Percentiles rank a stretch among this genome's conserved stretches.
Evolutionary conservation across 2,329 filamentous ascomycete species (phyloP).

Genomic region (Chaetomium sp.): DNA sequence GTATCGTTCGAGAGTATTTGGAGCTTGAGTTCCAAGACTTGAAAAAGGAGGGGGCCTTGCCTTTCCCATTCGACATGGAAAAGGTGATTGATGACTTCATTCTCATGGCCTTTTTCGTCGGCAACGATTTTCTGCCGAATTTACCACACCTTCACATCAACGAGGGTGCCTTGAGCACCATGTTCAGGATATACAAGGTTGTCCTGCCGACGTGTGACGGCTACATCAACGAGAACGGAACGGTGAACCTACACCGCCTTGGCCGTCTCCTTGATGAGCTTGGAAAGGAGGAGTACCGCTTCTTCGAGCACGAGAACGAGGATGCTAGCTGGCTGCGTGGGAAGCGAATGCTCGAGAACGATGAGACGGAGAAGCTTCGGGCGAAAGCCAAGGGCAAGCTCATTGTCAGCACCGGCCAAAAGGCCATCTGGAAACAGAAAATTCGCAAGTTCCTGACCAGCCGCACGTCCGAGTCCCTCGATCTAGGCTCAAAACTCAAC

Average conservation of each 20-base stretch:
- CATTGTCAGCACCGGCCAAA: slow-evolving; percentile 72
- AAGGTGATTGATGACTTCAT: slow-evolving; percentile 98
- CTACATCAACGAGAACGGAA: slow-evolving; percentile 93
- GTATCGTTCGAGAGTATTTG: slow-evolving; percentile 93
- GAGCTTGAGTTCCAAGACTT: slow-evolving; percentile 96
- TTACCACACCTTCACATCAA: slow-evolving; percentile 96
- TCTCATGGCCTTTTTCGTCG: slow-evolving; percentile 98
- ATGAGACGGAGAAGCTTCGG: slow-evolving; percentile 52
- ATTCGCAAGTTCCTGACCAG: slow-evolving; percentile 78
- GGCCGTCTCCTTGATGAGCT: slow-evolving; percentile 74
- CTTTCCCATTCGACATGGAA: slow-evolving; percentile 86
- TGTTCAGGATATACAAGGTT: slow-evolving; percentile 95
- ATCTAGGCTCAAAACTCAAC: slow-evolving; percentile 66
- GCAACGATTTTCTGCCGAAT: slow-evolving; percentile 98
- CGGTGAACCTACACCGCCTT: slow-evolving; percentile 80
- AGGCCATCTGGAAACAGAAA: slow-evolving; percentile 69
- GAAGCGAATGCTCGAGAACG: slow-evolving; percentile 68
- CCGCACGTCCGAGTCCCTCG: slow-evolving; percentile 56
- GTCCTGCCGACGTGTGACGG: slow-evolving; percentile 81
- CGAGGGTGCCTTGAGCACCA: slow-evolving; percentile 89
- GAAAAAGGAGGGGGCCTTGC: slow-evolving; percentile 59
- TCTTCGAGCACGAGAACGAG: slow-evolving; percentile 84
- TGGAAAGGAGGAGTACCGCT: slow-evolving; percentile 80
- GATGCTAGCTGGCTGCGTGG: slow-evolving; percentile 89
- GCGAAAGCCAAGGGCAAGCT: slow-evolving; percentile 55